Evolutionary conservation across 2,329 filamentous ascomycete species (phyloP).

Genomic region (Cordyceps farinosa): DNA sequence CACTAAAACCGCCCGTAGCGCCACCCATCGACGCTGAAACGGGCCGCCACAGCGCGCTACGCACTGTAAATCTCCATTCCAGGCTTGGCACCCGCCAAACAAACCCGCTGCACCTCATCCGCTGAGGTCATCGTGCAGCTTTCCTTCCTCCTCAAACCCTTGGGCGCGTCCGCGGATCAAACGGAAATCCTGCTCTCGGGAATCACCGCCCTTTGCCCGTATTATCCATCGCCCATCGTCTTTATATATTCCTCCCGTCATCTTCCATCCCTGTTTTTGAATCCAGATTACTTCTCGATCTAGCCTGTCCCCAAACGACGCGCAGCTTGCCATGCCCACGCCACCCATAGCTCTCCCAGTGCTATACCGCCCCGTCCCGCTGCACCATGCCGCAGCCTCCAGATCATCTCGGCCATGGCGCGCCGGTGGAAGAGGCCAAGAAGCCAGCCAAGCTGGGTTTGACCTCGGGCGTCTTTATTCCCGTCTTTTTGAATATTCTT

Average conservation of each 20-base stretch:
- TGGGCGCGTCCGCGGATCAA: neutral
- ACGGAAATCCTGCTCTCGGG: constrained; percentile 1
- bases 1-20: neutral
- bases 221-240: neutral
- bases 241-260: neutral
- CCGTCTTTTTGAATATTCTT: constrained; percentile 82
- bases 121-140: constrained; percentile 18
- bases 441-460: constrained; percentile 65
- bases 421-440: constrained; percentile 31
- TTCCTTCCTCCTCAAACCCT: constrained; percentile 1
- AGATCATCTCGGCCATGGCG: neutral
- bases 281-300: neutral
- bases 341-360: neutral
- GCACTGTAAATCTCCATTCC: constrained; percentile 5
- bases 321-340: constrained; percentile 2
- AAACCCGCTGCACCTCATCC: neutral
- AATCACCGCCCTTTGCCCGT: neutral
- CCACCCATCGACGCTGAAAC: neutral
- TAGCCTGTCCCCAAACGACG: neutral
- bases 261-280: neutral
- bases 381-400: constrained; percentile 13
- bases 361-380: neutral
- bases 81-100: constrained; percentile 8
- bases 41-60: neutral
- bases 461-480: constrained; percentile 78